Evolutionary conservation across 2,329 filamentous ascomycete species (phyloP).

Genomic region (Blastomyces silverae): DNA sequence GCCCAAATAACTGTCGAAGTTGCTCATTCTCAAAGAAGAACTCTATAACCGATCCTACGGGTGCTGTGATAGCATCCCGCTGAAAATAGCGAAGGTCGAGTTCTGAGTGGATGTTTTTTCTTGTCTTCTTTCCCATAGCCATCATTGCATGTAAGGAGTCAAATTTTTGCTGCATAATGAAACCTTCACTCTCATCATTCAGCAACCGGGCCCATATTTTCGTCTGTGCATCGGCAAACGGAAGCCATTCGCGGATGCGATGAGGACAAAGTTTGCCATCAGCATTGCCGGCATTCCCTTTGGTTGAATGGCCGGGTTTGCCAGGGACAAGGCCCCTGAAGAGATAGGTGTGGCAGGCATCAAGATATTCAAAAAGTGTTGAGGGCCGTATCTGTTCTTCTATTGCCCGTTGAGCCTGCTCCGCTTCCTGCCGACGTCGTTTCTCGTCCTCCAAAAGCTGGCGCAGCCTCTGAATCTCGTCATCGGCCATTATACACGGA

Average conservation of each 20-base stretch:
- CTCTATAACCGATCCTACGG: slow-evolving; percentile 16
- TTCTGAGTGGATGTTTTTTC: slow-evolving; percentile 18
- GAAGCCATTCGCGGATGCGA: slow-evolving; percentile 16
- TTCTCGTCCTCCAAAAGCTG: slow-evolving; percentile 4
- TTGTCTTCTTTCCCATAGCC: slow-evolving; percentile 14
- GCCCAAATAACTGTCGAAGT: slow-evolving; percentile 16
- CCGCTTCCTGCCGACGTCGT: neutral
- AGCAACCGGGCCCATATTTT: slow-evolving; percentile 14
- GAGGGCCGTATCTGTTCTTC: neutral
- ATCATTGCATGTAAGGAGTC: slow-evolving; percentile 16
- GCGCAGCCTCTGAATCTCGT: slow-evolving; percentile 8
- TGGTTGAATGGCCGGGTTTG: neutral
- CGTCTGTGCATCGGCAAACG: slow-evolving; percentile 16
- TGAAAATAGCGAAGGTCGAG: slow-evolving; percentile 20
- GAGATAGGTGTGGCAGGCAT: too few species aligned
- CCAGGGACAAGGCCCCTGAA: too few species aligned
- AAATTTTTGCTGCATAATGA: slow-evolving; percentile 17
- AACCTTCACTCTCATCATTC: slow-evolving; percentile 12
- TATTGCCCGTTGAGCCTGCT: slow-evolving; percentile 1
- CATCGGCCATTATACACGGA: slow-evolving; percentile 4
- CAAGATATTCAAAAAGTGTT: neutral
- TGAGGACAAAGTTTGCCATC: slow-evolving; percentile 20
- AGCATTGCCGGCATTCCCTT: neutral
- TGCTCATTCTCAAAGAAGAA: slow-evolving; percentile 14
- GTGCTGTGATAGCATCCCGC: slow-evolving; percentile 16